Percentiles rank a stretch among this genome's conserved stretches.
These are phyloP conservation scores for Panicum miliaceum DNA, from an alignment of 176 grass and related monocot species.

Conservation along the genomic window DNA sequence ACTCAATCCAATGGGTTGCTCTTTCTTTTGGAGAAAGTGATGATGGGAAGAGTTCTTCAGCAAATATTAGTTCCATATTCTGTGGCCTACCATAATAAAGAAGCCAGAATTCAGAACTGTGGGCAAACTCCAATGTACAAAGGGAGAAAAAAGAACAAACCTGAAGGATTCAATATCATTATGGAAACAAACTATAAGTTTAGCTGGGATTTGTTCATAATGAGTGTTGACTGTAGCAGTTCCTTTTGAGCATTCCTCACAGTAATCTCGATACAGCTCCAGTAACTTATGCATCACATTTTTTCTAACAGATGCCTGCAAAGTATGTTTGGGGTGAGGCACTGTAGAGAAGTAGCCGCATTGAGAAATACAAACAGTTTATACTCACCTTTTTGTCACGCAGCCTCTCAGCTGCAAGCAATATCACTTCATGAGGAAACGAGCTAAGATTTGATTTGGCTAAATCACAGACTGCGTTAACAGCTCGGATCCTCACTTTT, in stretches of 20 bases:
- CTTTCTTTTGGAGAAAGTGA: constrained; percentile 87
- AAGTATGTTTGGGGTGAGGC: constrained; percentile 36
- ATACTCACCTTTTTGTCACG: constrained; percentile 87
- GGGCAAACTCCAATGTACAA: constrained; percentile 17
- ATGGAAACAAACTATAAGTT: constrained; percentile 77
- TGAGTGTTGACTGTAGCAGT: constrained; percentile 48
- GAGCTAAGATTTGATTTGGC: constrained; percentile 73
- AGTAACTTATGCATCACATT: constrained; percentile 79
- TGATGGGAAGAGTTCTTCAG: constrained; percentile 83
- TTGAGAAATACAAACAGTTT: constrained; percentile 27
- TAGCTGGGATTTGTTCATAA: constrained; percentile 92
- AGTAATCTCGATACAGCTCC: constrained; percentile 81
- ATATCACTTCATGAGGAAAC: constrained; percentile 75
- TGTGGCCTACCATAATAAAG: constrained; percentile 66
- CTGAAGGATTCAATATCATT: constrained; percentile 79
- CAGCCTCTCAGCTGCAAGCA: constrained; percentile 63
- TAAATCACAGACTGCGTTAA: constrained; percentile 79
- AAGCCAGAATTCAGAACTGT: constrained; percentile 40
- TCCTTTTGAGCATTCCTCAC: constrained; percentile 81
- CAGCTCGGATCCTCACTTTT: constrained; percentile 91
- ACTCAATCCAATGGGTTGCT: constrained; percentile 81
- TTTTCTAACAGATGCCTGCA: constrained; percentile 91
- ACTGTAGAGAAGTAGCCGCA: constrained; percentile 22
- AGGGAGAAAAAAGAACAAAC: constrained; percentile 46
- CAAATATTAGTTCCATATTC: constrained; percentile 74